phyloP scores from a whole-genome alignment of 345 rosid species.

The Acer saccharum region DNA sequence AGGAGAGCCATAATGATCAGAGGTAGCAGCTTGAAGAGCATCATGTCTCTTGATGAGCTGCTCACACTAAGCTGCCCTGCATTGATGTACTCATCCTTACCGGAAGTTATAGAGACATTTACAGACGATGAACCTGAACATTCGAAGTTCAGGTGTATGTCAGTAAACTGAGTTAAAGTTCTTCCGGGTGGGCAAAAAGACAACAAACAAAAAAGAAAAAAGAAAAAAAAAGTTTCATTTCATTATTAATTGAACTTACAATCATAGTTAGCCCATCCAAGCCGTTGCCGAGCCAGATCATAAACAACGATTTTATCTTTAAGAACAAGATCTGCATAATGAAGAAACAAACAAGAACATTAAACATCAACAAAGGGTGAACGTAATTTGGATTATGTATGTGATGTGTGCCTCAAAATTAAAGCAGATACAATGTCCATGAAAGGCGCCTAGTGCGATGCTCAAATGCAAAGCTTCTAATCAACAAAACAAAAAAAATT shows the following conservation, averaged over 20 bases:
- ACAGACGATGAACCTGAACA: constrained; percentile 77
- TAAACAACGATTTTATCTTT: constrained; percentile 94
- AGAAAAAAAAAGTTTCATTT: not conserved
- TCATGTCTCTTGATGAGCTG: constrained; percentile 47
- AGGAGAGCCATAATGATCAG: constrained; percentile 37
- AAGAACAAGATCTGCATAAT: constrained; percentile 81
- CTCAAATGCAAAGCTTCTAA: too few species aligned
- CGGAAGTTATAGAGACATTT: constrained; percentile 76
- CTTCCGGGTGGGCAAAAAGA: not conserved
- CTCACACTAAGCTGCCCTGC: constrained; percentile 53
- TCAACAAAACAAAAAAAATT: too few species aligned
- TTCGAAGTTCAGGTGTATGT: not conserved
- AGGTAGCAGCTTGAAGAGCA: constrained; percentile 43
- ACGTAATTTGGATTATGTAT: too few species aligned
- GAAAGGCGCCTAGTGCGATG: too few species aligned
- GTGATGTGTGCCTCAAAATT: too few species aligned
- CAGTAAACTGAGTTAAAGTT: not conserved
- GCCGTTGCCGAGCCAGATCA: constrained; percentile 74
- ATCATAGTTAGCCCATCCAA: constrained; percentile 92
- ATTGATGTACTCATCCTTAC: constrained; percentile 67
- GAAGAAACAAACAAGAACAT: constrained; percentile 9
- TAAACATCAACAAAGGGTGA: too few species aligned
- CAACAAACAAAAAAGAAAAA: not conserved
- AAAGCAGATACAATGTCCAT: too few species aligned
- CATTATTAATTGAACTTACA: constrained; percentile 60